phyloP scores from a whole-genome alignment of 2,329 filamentous ascomycete genomes.

The Sporothrix globosa region DNA sequence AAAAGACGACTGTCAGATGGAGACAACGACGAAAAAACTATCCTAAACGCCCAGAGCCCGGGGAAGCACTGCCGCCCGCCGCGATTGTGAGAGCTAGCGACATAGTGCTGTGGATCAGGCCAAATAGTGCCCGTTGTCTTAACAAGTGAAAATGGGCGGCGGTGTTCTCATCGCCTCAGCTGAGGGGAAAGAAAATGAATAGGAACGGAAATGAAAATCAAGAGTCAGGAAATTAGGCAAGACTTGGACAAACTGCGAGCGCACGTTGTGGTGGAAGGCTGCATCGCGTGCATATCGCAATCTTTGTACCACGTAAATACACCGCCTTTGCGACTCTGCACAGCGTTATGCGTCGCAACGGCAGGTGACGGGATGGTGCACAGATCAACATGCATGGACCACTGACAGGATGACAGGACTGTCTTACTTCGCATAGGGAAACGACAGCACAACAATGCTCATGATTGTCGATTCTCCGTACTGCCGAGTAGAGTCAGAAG shows the following conservation, averaged over 20 bases:
- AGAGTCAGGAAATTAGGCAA: background rate
- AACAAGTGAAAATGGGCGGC: background rate
- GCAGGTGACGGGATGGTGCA: background rate
- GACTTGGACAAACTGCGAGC: background rate
- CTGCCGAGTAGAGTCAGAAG: background rate
- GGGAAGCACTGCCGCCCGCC: conserved; percentile 4
- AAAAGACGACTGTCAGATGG: background rate
- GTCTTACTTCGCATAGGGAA: too few species aligned
- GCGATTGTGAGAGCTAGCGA: conserved; percentile 3
- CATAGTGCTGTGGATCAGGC: conserved; percentile 3
- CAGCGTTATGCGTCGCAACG: too few species aligned
- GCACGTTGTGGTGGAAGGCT: background rate
- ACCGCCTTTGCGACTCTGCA: background rate
- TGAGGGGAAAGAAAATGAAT: too few species aligned
- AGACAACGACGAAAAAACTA: background rate
- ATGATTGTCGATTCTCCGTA: too few species aligned
- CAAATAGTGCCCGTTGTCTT: background rate
- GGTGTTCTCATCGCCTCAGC: too few species aligned
- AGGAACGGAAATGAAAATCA: too few species aligned
- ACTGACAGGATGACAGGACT: background rate
- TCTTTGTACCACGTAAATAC: background rate
- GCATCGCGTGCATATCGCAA: background rate
- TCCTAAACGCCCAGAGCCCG: background rate
- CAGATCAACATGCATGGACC: background rate
- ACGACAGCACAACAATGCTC: too few species aligned